Evolutionary conservation across 805 yeast species (phyloP).

Genomic region (Lipomyces japonicus): DNA sequence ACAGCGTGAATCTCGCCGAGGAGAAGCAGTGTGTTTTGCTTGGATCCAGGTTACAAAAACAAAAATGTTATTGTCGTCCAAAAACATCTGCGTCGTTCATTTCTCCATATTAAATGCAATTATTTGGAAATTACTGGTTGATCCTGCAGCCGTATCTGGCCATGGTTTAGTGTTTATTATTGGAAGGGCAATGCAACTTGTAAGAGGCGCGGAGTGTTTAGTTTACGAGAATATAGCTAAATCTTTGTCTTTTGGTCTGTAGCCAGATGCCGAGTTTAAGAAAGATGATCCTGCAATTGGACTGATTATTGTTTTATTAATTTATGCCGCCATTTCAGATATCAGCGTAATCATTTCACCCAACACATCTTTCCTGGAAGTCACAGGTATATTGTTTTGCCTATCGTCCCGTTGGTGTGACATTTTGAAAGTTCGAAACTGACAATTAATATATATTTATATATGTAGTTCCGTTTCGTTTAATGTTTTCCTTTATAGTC

Average conservation of each 20-base stretch:
- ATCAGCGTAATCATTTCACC: conserved; percentile 12
- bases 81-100: conserved; percentile 22
- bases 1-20: too few species aligned
- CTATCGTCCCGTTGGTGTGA: neutral
- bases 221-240: neutral
- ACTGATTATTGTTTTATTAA: conserved; percentile 13
- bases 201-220: neutral
- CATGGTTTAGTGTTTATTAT: conserved; percentile 26
- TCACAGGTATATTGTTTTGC: conserved; percentile 12
- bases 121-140: conserved; percentile 21
- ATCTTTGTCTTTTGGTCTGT: neutral
- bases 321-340: conserved; percentile 22
- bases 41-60: neutral
- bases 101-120: conserved; percentile 27
- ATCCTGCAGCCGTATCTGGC: conserved; percentile 19
- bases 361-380: conserved; percentile 11
- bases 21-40: neutral
- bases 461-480: conserved; percentile 24
- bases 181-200: conserved; percentile 28
- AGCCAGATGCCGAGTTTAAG: conserved; percentile 24
- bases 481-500: conserved; percentile 25
- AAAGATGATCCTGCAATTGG: conserved; percentile 27
- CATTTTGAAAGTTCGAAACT: conserved; percentile 4
- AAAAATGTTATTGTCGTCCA: conserved; percentile 25
- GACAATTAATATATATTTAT: neutral